Percentiles rank a stretch among this genome's conserved stretches.
These are phyloP conservation scores for Penicillium italicum DNA, from an alignment of 2,329 filamentous ascomycete species.

Conservation along the genomic window DNA sequence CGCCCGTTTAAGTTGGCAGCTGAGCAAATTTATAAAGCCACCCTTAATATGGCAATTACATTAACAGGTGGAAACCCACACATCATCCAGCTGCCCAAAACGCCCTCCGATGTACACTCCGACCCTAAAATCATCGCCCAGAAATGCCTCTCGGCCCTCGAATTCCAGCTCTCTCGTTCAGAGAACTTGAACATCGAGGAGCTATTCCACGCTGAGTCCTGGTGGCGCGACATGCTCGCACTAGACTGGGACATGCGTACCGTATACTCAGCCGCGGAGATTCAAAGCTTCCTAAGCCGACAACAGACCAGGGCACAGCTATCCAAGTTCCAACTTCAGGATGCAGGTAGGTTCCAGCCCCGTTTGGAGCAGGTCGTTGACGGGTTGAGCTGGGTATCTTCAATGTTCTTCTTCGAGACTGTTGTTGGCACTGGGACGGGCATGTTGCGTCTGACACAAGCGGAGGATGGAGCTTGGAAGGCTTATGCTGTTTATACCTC, in stretches of 20 bases:
- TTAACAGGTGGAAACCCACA: slow-evolving; percentile 27
- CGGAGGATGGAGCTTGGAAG: slow-evolving; percentile 33
- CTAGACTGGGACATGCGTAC: slow-evolving; percentile 42
- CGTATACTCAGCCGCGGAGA: slow-evolving; percentile 30
- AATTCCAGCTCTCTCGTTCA: slow-evolving; percentile 21
- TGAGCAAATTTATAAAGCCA: not conserved
- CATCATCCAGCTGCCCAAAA: slow-evolving; percentile 31
- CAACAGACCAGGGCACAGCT: slow-evolving; percentile 28
- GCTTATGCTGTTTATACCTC: slow-evolving; percentile 40
- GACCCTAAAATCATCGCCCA: slow-evolving; percentile 29
- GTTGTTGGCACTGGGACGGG: slow-evolving; percentile 36
- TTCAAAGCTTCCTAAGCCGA: slow-evolving; percentile 30
- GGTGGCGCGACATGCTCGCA: slow-evolving; percentile 42
- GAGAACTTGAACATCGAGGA: slow-evolving; percentile 15
- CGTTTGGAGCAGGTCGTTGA: slow-evolving; percentile 27
- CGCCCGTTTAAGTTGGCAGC: too few species aligned
- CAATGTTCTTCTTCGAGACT: slow-evolving; percentile 43
- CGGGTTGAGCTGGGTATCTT: slow-evolving; percentile 34
- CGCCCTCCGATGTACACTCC: slow-evolving; percentile 17
- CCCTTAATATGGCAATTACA: slow-evolving; percentile 18
- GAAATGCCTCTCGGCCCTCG: slow-evolving; percentile 32
- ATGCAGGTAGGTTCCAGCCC: slow-evolving; percentile 33
- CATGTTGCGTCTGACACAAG: slow-evolving; percentile 35
- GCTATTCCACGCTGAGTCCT: slow-evolving; percentile 39
- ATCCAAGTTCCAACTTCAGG: slow-evolving; percentile 31